Evolutionary conservation across 1,284 basidiomycete genomes (phyloP).

Genomic region (Afroboletus lepidellus): DNA sequence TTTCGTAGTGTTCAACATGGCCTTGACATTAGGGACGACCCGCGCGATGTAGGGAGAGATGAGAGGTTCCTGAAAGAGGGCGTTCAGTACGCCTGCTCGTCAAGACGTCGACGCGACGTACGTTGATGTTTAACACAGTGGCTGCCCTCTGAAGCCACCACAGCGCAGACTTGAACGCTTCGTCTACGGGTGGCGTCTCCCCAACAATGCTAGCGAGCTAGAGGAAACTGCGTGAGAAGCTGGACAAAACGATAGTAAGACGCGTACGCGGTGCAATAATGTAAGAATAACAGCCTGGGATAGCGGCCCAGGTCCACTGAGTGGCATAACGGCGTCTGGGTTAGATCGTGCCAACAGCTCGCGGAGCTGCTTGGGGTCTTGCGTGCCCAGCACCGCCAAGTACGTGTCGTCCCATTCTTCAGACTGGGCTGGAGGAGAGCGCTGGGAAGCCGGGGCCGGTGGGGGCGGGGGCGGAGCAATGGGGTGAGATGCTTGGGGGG

Average conservation of each 20-base stretch:
- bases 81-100: conserved; percentile 2
- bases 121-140: conserved; percentile 66
- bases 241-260: conserved; percentile 5
- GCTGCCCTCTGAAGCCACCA: conserved; percentile 83
- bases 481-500: conserved; percentile 74
- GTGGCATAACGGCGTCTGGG: conserved; percentile 74
- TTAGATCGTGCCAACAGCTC: conserved; percentile 70
- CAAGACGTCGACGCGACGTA: conserved; percentile 33
- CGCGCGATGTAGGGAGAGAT: conserved; percentile 78
- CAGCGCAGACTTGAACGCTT: conserved; percentile 72
- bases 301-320: conserved; percentile 63
- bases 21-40: conserved; percentile 74
- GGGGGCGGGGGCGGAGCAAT: conserved; percentile 67
- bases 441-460: conserved; percentile 39
- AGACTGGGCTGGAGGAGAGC: conserved; percentile 54
- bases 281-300: conserved; percentile 81
- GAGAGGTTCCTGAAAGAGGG: conserved; percentile 59
- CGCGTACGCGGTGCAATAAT: conserved; percentile 71
- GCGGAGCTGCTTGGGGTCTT: conserved; percentile 69
- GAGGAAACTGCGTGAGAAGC: conserved; percentile 8
- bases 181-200: conserved; percentile 72
- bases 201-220: conserved; percentile 71
- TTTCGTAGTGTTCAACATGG: conserved; percentile 71
- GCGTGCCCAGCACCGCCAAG: conserved; percentile 66
- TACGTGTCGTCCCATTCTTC: conserved; percentile 85